A percentile compares a stretch with the other conserved stretches of the same genome.
phyloP scores from a whole-genome alignment of 2,329 filamentous ascomycete genomes.

The Eurotiales sp. region DNA sequence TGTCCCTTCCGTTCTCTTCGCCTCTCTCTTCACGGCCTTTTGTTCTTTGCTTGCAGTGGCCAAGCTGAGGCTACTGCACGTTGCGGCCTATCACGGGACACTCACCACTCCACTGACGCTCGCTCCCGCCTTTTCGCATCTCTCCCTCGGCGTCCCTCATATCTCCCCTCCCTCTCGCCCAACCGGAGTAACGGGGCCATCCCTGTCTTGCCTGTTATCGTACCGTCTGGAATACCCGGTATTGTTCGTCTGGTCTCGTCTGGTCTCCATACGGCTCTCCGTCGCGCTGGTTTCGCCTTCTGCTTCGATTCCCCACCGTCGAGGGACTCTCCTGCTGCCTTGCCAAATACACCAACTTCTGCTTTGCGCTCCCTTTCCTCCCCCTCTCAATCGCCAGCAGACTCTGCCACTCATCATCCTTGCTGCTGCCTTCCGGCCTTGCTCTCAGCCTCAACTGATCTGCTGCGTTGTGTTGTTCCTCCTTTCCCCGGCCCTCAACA shows the following conservation, averaged over 20 bases:
- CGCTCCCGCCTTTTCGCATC: conserved; percentile 5
- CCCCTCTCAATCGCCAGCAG: neutral
- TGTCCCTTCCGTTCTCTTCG: neutral
- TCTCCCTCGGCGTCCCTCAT: conserved; percentile 2
- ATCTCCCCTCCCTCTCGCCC: neutral
- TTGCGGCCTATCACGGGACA: conserved; percentile 11
- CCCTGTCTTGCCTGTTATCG: conserved; percentile 6
- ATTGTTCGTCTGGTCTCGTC: neutral
- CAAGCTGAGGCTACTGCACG: conserved; percentile 11
- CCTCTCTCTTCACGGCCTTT: neutral
- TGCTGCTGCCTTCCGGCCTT: conserved; percentile 3
- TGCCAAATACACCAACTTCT: neutral
- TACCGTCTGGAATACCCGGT: conserved; percentile 1
- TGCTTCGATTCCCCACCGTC: neutral
- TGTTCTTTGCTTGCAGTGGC: conserved; percentile 7
- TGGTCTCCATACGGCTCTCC: neutral
- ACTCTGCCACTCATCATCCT: neutral
- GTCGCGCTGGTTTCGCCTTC: conserved; percentile 4
- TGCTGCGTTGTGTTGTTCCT: too few relatives aligned
- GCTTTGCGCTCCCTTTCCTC: neutral
- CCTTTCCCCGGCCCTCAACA: neutral
- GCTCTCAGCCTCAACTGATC: conserved; percentile 14
- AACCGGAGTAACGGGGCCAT: too few relatives aligned
- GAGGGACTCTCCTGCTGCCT: neutral
- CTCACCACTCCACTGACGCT: conserved; percentile 1